Evolutionary conservation across 257 asterid genomes (phyloP).

Genomic region (Przewalskia tangutica): DNA sequence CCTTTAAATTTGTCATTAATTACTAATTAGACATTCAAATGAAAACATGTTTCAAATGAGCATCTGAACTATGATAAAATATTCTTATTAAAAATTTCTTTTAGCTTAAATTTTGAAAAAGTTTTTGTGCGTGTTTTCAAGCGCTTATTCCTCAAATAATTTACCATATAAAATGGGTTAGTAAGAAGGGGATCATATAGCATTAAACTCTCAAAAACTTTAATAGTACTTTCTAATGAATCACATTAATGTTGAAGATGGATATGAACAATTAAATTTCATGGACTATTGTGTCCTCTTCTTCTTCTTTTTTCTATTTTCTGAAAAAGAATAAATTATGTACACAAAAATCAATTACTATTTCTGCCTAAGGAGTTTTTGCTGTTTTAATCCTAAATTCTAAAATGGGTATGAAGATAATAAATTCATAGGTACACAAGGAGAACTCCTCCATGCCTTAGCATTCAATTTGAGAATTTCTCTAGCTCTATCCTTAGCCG

Average conservation of each 20-base stretch:
- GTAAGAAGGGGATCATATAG: no score
- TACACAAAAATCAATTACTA: neutral
- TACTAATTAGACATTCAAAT: no score
- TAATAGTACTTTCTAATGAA: no score
- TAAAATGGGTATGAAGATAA: slow-evolving; percentile 31
- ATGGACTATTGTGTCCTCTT: neutral
- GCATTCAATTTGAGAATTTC: slow-evolving; percentile 56
- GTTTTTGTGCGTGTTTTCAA: no score
- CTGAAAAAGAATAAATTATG: neutral
- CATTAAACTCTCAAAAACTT: no score
- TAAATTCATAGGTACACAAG: slow-evolving; percentile 42
- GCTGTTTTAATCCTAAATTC: neutral
- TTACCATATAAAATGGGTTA: no score
- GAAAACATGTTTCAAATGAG: no score
- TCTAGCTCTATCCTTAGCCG: slow-evolving; percentile 54
- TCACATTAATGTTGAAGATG: neutral
- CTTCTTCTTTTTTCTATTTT: neutral
- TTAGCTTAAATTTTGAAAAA: neutral
- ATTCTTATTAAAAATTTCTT: no score
- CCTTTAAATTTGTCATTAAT: no score
- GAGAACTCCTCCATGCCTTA: slow-evolving; percentile 55
- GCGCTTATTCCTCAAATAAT: no score
- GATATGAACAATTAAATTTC: neutral
- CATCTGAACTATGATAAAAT: no score
- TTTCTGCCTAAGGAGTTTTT: neutral